These are phyloP conservation scores for Ceratocystis papillata DNA, from an alignment of 2,329 filamentous ascomycete genomes.

Conservation along the genomic window DNA sequence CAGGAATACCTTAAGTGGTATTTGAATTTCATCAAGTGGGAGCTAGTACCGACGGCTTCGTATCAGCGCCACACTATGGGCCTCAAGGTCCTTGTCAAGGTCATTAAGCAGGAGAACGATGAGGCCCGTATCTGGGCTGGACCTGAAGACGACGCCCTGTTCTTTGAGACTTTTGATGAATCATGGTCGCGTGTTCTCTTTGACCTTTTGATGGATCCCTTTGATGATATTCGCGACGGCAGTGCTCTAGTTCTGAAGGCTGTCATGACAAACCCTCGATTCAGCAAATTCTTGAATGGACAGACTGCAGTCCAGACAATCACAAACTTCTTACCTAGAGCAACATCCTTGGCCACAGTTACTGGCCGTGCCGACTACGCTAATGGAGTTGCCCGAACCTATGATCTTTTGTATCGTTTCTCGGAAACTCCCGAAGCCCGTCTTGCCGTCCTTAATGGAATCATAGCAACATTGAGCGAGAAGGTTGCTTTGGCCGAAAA, in stretches of 20 bases:
- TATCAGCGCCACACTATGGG: constrained; percentile 84
- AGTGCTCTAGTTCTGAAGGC: constrained; percentile 42
- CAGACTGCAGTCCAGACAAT: constrained; percentile 31
- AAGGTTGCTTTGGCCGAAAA: constrained; percentile 53
- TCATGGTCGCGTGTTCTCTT: constrained; percentile 54
- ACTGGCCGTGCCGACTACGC: constrained; percentile 85
- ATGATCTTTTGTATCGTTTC: constrained; percentile 57
- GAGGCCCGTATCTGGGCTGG: constrained; percentile 34
- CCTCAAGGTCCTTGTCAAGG: constrained; percentile 55
- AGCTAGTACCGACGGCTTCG: constrained; percentile 69
- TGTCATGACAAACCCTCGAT: constrained; percentile 37
- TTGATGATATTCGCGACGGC: constrained; percentile 71
- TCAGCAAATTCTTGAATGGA: constrained; percentile 23
- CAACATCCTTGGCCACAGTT: constrained; percentile 48
- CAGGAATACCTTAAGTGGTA: constrained; percentile 65
- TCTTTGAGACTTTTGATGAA: constrained; percentile 37
- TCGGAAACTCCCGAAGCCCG: constrained; percentile 36
- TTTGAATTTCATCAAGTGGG: constrained; percentile 55
- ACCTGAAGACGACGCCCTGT: constrained; percentile 33
- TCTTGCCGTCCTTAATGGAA: constrained; percentile 42
- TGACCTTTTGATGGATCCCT: constrained; percentile 77
- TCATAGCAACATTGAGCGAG: constrained; percentile 51
- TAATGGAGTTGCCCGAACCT: constrained; percentile 73
- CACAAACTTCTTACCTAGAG: constrained; percentile 39
- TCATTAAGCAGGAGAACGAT: constrained; percentile 62